Conservation (phyloP, 2,329 filamentous ascomycete genomes). For the Emericellopsis cladophorae region DNA sequence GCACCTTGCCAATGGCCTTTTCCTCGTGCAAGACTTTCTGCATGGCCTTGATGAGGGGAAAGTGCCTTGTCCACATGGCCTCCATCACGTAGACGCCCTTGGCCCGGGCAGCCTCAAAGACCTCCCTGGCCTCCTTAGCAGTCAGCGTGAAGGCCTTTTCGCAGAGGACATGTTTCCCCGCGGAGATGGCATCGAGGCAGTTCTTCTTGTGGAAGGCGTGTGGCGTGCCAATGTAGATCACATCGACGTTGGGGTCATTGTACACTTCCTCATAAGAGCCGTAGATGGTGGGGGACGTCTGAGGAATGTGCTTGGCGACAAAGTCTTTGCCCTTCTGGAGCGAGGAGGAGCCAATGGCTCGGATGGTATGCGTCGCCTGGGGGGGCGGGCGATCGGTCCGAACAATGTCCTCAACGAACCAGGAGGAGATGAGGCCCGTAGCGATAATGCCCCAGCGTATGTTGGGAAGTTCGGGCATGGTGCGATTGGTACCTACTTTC, state of each 20-base stretch:
- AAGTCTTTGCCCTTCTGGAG: slow-evolving; percentile 22
- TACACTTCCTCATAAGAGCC: slow-evolving; percentile 26
- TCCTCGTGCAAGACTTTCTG: slow-evolving; percentile 23
- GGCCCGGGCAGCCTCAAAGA: slow-evolving; percentile 22
- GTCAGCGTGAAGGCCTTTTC: slow-evolving; percentile 32
- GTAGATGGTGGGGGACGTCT: slow-evolving; percentile 18
- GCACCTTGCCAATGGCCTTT: slow-evolving; percentile 23
- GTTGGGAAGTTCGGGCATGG: slow-evolving; percentile 4
- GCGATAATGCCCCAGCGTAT: slow-evolving; percentile 20
- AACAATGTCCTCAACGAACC: slow-evolving; percentile 27
- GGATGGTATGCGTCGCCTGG: slow-evolving; percentile 24
- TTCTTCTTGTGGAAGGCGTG: slow-evolving; percentile 29
- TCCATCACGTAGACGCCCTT: slow-evolving; percentile 30
- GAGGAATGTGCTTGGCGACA: slow-evolving; percentile 15
- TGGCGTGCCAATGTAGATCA: slow-evolving; percentile 31
- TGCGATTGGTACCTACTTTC: too few species aligned
- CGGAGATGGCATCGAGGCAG: slow-evolving; percentile 26
- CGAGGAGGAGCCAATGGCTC: slow-evolving; percentile 27
- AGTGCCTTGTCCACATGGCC: slow-evolving; percentile 32
- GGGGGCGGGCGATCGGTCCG: slow-evolving; percentile 16
- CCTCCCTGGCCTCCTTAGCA: slow-evolving; percentile 21
- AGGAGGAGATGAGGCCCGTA: slow-evolving; percentile 16
- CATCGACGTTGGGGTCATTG: slow-evolving; percentile 25
- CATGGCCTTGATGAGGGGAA: slow-evolving; percentile 21
- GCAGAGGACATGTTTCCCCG: slow-evolving; percentile 29